Base-by-base conservation (phyloP, 208 protist genomes). In the Acanthamoeba divionensis region DNA sequence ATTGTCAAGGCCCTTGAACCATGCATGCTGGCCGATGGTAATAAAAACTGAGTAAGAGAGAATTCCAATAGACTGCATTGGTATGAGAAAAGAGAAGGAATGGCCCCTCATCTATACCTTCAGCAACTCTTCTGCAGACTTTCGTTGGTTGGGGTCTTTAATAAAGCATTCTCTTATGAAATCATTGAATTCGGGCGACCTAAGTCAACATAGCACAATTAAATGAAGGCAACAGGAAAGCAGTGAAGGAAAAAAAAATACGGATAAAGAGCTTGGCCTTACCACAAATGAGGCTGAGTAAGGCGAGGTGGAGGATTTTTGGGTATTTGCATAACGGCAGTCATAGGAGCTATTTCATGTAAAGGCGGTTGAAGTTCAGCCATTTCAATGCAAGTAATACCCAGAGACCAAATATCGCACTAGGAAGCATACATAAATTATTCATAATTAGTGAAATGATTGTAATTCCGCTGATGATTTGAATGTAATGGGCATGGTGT, bases 381-480 rank as follows among this genome's bases (percentile, higher is more conserved):
- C 96, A 99, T 97, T 89, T 99, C 98, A 91, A 99, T 98, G 0
- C 95, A 93, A 24, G 97, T 98, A 87, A 99, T 99, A 52, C 98
- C 98, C 26, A 98, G 91, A 86, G 97, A 98, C 97, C 97, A 99
- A n/a, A 98, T 93, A 83, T 99, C 98, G 6, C 97, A 97, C 63
- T 90, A 38, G 36, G 12, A 26, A 36, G 31, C 33, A 48, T 2
- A 13, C 3, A 26, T 38, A 24, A 26, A 18, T 21, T 9, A 41
- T 31, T 38, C 18, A 21, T 21, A 57, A 57, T 21, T 21, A 57
- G 21, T 21, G 21, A 21, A 57, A 21, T 57, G 15, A 57, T 21
- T 55, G 38, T 47, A 7, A 50, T 13, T 1, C 44, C 5, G 13
- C 31, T 15, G 9, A 45, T 0, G 12, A 3, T 18, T 31, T n/a